Conservation (phyloP, 345 rosid genomes). For the Jatropha curcas region DNA sequence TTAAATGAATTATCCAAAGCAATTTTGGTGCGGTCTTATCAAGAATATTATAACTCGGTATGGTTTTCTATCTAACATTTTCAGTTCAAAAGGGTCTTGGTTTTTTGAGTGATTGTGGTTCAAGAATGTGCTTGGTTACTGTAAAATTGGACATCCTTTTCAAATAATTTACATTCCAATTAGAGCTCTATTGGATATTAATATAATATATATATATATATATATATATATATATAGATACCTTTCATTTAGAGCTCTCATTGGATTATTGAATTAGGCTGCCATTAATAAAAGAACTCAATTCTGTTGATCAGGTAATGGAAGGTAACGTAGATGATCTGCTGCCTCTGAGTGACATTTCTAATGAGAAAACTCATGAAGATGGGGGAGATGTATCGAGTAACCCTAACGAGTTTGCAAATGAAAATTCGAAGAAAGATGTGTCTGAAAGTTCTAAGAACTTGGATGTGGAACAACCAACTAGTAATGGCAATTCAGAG, state of each 20-base stretch:
- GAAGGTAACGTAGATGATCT: constrained; percentile 38
- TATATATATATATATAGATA: not conserved
- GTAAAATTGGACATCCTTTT: not conserved
- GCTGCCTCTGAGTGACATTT: constrained; percentile 27
- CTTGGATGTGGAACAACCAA: constrained; percentile 26
- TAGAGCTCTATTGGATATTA: constrained; percentile 12
- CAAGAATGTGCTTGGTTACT: not conserved
- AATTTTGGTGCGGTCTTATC: not conserved
- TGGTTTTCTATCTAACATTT: not conserved
- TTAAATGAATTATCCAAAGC: not conserved
- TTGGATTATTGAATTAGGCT: constrained; percentile 32
- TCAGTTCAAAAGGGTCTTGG: not conserved
- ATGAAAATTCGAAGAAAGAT: constrained; percentile 33
- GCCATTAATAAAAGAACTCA: constrained; percentile 20
- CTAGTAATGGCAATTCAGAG: constrained; percentile 33
- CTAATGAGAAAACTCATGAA: constrained; percentile 29
- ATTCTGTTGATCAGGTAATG: constrained; percentile 23
- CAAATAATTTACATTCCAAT: not conserved
- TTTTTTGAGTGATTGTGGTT: too few relatives aligned
- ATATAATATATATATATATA: too few relatives aligned
- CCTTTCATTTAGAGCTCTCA: not conserved
- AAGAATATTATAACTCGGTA: not conserved
- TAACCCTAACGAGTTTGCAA: constrained; percentile 22
- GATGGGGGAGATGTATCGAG: constrained; percentile 21
- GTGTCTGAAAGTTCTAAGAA: constrained; percentile 25